Percentiles rank a stretch among this genome's conserved stretches.
Conservation (phyloP, 306 rosid genomes). For the Canavalia gladiata region DNA sequence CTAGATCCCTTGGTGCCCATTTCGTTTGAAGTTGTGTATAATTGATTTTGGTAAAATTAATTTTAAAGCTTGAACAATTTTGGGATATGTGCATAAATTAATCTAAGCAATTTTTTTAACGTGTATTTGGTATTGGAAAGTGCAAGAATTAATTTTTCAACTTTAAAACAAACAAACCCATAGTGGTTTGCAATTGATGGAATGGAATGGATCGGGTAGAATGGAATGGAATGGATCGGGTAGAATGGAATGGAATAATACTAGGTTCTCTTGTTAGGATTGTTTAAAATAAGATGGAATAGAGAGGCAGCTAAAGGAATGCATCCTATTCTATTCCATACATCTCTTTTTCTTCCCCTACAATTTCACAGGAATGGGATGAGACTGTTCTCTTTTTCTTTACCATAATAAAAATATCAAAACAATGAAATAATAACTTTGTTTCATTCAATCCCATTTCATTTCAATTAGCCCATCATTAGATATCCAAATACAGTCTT, state of each 20-base stretch:
- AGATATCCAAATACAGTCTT: neutral
- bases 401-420: neutral
- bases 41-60: too few relatives aligned
- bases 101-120: too few relatives aligned
- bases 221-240: neutral
- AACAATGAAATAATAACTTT: neutral
- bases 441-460: neutral
- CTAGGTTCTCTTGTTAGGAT: neutral
- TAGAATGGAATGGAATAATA: neutral
- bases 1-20: neutral
- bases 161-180: too few relatives aligned
- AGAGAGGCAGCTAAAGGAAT: neutral
- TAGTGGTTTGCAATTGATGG: too few relatives aligned
- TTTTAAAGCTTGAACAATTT: too few relatives aligned
- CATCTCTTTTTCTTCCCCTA: neutral
- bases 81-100: too few relatives aligned
- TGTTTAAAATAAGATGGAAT: neutral
- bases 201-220: too few relatives aligned
- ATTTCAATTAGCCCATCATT: neutral
- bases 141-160: too few relatives aligned
- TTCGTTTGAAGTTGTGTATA: too few relatives aligned
- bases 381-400: neutral
- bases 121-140: too few relatives aligned
- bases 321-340: neutral
- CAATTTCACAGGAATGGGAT: neutral